Base-by-base conservation (phyloP, 345 rosid species). In the Brassica carinata region DNA sequence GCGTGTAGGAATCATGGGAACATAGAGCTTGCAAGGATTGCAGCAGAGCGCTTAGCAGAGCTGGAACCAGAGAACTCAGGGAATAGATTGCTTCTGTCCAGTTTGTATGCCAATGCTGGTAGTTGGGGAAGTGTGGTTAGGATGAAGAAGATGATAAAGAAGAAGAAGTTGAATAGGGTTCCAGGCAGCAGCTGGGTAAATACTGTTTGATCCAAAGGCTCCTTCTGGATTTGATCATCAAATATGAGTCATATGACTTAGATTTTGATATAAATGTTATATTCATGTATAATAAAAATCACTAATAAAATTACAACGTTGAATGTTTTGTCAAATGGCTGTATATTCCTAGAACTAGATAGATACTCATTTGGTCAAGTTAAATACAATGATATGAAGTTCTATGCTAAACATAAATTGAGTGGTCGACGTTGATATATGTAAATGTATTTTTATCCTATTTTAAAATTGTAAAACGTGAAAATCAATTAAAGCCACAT, bases 1-100 rank as follows among this genome's bases (percentile, higher is more conserved):
- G 98, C 94, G 10, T 93, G 97, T 81, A 90, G 92, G 86, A 88
- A 61, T 27, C 90, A 95, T 62, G 91, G 92, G 55, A 82, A 90
- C 73, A 75, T 89, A 19, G 88, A 89, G 17, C 89, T 95, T 23
- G 99, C 90, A n/a, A 82, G 83, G 74, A 63, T 87, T 40, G 96
- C 99, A 4, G 90, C 90, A 29, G 84, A 72, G 83, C 90, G 82
- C 4, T 83, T 95, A 77, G 78, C 84, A 19, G 79, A 87, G 84
- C 89, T 95, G 18, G 97, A 95, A 83, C 98, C 98, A 18, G 84
- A 61, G 67, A 90, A 89, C 86, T 82, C 86, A 33, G 97, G 91
- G 51, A 90, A 88, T 68, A 82, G 72, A 9, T 61, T 85, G 83
- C 78, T 90, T 38, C 23, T 95, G 80, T 82, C 92, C 2, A 81